Evolutionary conservation across 164 flowering plant genomes (phyloP), one percentile per base, ranked within the genome.

Genomic region (Vitis rupestris): DNA sequence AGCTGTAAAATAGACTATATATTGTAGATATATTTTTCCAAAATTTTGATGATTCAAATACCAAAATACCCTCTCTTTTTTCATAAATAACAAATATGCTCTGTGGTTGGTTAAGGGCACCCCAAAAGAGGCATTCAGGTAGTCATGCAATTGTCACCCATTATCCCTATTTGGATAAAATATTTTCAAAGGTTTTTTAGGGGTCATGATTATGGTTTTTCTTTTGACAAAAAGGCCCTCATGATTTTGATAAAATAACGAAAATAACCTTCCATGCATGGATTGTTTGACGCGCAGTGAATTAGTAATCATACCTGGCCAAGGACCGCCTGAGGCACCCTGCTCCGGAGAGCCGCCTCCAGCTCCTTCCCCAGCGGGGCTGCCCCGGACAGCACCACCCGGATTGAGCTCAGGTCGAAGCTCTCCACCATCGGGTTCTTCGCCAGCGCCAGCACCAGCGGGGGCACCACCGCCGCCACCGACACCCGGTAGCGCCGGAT

Each of bases 321-420:
- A 4, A 90, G 67, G 0, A 73, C 17, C 6, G 96, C 93, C 47
- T 82, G 85, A 19, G 96, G 96, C 12, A 90, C 63, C 51, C 85
- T 71, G 27, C 59, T 72, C 9, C 68, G 70, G 67, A 90, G 84
- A 0, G 90, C 84, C 44, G 70, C 85, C 65, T 90, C 89, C 3
- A 92, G 85, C 75, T 89, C 91, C 85, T 85, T 86, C 53, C 91
- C 92, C 30, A 90, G 79, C 17, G 97, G 97, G 0, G 97, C 97
- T 8, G 89, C 97, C 5, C 96, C 97, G 1, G 91, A 88, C 44
- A 84, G 31, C 7, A 90, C 84, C 51, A 84, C 65, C 73, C 94
- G 55, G 13, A 92, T 83, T 16, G 96, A 87, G 73, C 83, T 78
- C 31, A 90, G 71, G 54, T 92, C 90, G 55, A 58, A 87, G 16